A percentile compares a stretch with the other conserved stretches of the same genome.
phyloP scores from a whole-genome alignment of 768 basidiomycete species.

The Cubamyces sp. region DNA sequence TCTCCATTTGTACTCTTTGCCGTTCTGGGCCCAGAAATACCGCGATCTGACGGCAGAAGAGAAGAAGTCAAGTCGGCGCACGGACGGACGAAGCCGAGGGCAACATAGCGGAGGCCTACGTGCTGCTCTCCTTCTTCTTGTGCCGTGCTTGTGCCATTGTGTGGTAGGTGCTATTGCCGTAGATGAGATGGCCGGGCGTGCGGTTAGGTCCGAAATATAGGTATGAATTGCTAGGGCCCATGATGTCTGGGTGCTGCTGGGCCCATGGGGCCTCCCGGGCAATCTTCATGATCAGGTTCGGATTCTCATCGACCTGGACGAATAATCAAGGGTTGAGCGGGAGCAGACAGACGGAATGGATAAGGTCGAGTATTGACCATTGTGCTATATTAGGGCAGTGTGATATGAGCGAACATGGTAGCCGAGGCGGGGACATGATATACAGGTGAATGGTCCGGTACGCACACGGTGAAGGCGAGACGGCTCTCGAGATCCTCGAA shows the following conservation, averaged over 20 bases:
- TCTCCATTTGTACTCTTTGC: conserved; percentile 78
- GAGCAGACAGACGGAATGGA: background rate
- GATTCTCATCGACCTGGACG: conserved; percentile 55
- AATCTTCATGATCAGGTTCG: conserved; percentile 67
- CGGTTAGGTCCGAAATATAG: conserved; percentile 75
- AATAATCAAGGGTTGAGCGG: conserved; percentile 3
- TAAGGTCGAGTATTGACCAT: conserved; percentile 15
- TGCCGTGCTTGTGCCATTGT: conserved; percentile 61
- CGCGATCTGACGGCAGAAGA: conserved; percentile 54
- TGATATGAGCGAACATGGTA: background rate
- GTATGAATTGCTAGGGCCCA: conserved; percentile 81
- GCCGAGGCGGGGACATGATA: background rate
- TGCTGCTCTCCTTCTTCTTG: conserved; percentile 62
- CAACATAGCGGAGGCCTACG: conserved; percentile 48
- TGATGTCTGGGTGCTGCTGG: conserved; percentile 66
- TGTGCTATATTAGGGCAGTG: conserved; percentile 19
- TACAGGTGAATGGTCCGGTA: conserved; percentile 9
- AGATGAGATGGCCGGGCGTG: conserved; percentile 64
- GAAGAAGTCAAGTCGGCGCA: background rate
- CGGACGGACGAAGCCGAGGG: background rate
- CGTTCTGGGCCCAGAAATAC: conserved; percentile 73
- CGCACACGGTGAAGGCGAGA: conserved; percentile 72
- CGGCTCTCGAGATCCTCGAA: conserved; percentile 69
- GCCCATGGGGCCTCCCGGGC: conserved; percentile 69
- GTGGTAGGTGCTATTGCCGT: conserved; percentile 62